Percentiles rank a stretch among this genome's conserved stretches.
Evolutionary conservation across 2,329 filamentous ascomycete genomes (phyloP).

Genomic region (Penicillium sp.): DNA sequence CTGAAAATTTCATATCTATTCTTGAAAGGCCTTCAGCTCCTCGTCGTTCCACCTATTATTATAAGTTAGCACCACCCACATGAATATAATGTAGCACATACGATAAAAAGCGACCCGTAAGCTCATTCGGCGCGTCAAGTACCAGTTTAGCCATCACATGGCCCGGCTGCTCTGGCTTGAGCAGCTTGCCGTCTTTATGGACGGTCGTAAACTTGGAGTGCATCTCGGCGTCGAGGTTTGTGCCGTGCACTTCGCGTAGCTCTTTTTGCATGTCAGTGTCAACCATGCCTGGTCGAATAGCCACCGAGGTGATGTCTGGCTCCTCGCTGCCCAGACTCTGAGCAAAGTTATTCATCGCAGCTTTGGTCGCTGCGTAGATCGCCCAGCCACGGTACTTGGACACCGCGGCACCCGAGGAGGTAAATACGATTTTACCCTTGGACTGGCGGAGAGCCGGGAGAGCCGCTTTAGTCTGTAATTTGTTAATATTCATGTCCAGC

Average conservation of each 20-base stretch:
- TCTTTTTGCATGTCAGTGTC: slow-evolving; percentile 45
- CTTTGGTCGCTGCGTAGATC: slow-evolving; percentile 35
- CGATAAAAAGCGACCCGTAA: slow-evolving; percentile 69
- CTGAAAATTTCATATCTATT: slow-evolving; percentile 20
- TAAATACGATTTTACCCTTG: slow-evolving; percentile 35
- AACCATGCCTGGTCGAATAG: slow-evolving; percentile 32
- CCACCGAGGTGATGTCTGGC: slow-evolving; percentile 25
- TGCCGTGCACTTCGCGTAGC: slow-evolving; percentile 65
- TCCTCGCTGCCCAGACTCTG: slow-evolving; percentile 29
- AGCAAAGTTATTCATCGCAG: slow-evolving; percentile 33
- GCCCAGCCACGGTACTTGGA: slow-evolving; percentile 33
- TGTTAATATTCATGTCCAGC: background rate
- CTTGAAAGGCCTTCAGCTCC: slow-evolving; percentile 41
- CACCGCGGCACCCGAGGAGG: slow-evolving; percentile 33
- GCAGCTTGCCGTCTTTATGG: slow-evolving; percentile 63
- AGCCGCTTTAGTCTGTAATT: slow-evolving; percentile 27
- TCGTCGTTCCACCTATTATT: slow-evolving; percentile 43
- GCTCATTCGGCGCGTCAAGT: slow-evolving; percentile 55
- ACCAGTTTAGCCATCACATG: slow-evolving; percentile 77
- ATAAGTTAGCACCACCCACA: slow-evolving; percentile 20
- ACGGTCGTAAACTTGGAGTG: slow-evolving; percentile 61
- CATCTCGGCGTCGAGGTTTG: slow-evolving; percentile 54
- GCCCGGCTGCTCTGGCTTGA: slow-evolving; percentile 78
- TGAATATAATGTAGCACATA: slow-evolving; percentile 19
- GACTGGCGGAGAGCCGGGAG: slow-evolving; percentile 30